Evolutionary conservation across 2,329 filamentous ascomycete genomes (phyloP), one percentile per base, ranked within the genome.

Genomic region (Teratosphaeria viscida): DNA sequence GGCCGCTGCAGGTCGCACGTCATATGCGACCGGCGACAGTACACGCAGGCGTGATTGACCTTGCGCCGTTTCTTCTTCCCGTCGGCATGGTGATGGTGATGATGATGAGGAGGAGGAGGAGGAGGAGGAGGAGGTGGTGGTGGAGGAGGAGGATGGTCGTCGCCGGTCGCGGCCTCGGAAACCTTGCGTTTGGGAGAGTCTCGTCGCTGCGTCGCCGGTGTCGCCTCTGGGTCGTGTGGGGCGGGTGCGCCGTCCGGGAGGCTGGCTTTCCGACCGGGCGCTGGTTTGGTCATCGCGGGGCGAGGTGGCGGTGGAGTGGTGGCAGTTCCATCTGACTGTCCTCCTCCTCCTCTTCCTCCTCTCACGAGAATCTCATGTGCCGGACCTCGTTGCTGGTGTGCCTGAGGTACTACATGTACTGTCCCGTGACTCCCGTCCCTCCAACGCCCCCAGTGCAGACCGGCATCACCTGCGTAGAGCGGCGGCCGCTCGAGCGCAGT

Each of bases 1-100:
- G 94, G 94, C 73, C 94, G 87, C 79, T 95, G 90, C 57, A 80
- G 75, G 68, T 81, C 79, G 71, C 79, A 81, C 59, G 79, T 81
- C 79, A 81, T 81, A 68, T 81, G 79, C 73, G 78, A 80, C 67
- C 79, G 76, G 68, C 78, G 63, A 54, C 77, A 81, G 68, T 81
- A 81, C 54, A 81, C 77, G 70, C 79, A 81, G 54, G 79, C 79
- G 73, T 81, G 79, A 69, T 80, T 81, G 72, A 82, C 79, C 69
- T 81, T 81, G 67, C 78, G 74, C 62, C 78, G 74, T 73, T 80
- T 81, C 73, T 79, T 80, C 60, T 70, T 71, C 60, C 64, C 65
- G 59, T 66, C 64, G 56, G 64, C 63, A 54, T 60, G 56, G 16
- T 23, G 23, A 23, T 23, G 19, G 19, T 19, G 23, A 23, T 23